phyloP scores from a whole-genome alignment of 345 rosid genomes.

The Pugionium cornutum region DNA sequence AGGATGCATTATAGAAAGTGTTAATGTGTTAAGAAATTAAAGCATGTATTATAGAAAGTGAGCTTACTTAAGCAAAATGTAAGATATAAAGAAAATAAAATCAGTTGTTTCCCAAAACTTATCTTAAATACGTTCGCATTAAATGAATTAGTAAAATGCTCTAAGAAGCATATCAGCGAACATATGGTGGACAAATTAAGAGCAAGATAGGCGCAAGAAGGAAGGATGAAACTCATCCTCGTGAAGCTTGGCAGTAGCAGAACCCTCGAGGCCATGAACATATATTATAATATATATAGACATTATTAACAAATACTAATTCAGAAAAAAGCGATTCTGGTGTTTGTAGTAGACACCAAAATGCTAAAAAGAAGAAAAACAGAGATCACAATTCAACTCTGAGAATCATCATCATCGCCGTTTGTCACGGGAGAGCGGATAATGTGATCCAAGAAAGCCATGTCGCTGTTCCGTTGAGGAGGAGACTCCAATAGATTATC shows the following conservation, averaged over 20 bases:
- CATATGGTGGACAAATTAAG: background rate
- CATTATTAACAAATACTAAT: slow-evolving; percentile 25
- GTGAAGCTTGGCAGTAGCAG: slow-evolving; percentile 3
- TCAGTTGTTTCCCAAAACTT: no score
- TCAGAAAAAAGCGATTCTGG: background rate
- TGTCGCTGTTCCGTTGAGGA: slow-evolving; percentile 26
- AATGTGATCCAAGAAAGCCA: slow-evolving; percentile 32
- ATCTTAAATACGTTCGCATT: no score
- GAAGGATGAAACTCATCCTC: background rate
- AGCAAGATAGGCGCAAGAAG: background rate
- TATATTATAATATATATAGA: slow-evolving; percentile 9
- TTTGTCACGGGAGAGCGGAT: slow-evolving; percentile 18
- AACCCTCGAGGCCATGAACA: background rate
- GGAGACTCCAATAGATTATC: slow-evolving; percentile 14
- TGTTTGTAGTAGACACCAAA: slow-evolving; percentile 19
- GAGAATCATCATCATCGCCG: slow-evolving; percentile 2
- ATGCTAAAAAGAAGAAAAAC: background rate
- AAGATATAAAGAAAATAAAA: no score
- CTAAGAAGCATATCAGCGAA: background rate
- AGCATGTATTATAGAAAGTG: no score
- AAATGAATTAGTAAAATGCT: background rate
- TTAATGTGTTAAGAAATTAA: no score
- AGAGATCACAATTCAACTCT: background rate
- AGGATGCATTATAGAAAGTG: no score
- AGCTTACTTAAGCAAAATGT: no score